Base-by-base conservation (phyloP, 176 grass and related monocot species). In the Eleusine indica region DNA sequence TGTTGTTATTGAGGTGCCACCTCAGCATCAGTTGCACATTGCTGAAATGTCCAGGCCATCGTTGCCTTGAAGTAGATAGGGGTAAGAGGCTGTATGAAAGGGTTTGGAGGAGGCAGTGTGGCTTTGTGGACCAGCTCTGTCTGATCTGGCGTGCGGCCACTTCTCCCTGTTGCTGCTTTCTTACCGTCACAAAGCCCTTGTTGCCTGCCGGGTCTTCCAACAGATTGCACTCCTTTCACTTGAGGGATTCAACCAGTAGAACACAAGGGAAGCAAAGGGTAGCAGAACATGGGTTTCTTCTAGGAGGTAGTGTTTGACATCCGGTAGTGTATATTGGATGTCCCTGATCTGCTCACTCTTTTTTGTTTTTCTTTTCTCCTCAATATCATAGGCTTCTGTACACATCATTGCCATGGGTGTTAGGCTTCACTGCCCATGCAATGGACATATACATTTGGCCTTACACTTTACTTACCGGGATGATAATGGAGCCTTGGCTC, bases 381-480 rank as follows among this genome's bases (percentile, higher is more conserved):
- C 66, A 40, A 68, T 37, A 40, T 39, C 30, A 16, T 68, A 42
- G 16, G 66, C 17, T 42, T 37, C 38, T 37, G 37, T 19, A 41
- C 38, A 42, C 6, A 21, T 21, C 67, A 57, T 40, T 5, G 29
- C 32, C 30, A 13, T 40, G 32, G 32, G 30, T 53, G 11, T 30
- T 75, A 14, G 18, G 18, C 21, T 38, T 75, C 52, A 58, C 4
- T 58, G 17, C 54, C 40, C 74, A 7, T 57, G 30, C 9, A 37
- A 9, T 75, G 51, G 28, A 41, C 53, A 60, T 35, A 35, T 74
- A 61, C 21, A 25, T 22, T 47, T 47, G 11, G 9, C 44, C 2
- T 47, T 61, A 62, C 56, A 61, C 75, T 38, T 77, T 62, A 64
- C 40, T 22, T 58, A 58, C 73, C 51, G 40, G 38, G 35, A 48